Conservation (phyloP, 169 alveolate genomes). For the Besnoitia besnoiti region DNA sequence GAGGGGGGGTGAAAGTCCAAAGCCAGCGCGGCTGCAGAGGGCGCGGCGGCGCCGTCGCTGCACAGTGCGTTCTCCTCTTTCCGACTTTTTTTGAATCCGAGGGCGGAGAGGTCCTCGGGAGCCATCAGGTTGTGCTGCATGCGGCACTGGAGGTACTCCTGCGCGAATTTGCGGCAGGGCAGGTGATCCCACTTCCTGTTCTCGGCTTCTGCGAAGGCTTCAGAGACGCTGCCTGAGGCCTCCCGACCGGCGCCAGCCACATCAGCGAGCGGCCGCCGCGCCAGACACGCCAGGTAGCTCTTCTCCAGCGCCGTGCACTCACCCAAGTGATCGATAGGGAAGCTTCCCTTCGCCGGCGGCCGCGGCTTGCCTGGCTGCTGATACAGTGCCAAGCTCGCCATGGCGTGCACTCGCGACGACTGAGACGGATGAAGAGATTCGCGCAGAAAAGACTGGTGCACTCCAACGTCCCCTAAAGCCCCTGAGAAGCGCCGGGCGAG, state of each 20-base stretch:
- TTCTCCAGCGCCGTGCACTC: constrained; percentile 62
- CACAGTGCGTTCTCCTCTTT: too few relatives aligned
- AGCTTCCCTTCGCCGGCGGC: constrained; percentile 79
- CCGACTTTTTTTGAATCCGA: background rate
- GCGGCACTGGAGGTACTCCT: constrained; percentile 73
- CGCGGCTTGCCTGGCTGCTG: background rate
- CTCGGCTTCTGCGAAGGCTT: background rate
- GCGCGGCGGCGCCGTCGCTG: too few relatives aligned
- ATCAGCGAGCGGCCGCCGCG: background rate
- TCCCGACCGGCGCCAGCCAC: background rate
- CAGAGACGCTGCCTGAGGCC: background rate
- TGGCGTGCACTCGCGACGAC: background rate
- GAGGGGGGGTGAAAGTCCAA: too few relatives aligned
- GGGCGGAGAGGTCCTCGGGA: background rate
- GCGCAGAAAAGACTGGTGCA: too few relatives aligned
- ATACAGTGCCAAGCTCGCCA: background rate
- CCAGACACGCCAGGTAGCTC: constrained; percentile 69
- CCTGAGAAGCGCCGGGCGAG: too few relatives aligned
- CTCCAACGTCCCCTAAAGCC: too few relatives aligned
- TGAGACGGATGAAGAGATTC: too few relatives aligned
- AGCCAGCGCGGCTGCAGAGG: too few relatives aligned
- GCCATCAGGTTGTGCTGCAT: constrained; percentile 56
- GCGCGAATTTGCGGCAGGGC: constrained; percentile 68
- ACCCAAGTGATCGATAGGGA: constrained; percentile 76
- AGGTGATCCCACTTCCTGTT: constrained; percentile 62